phyloP scores from a whole-genome alignment of 345 rosid genomes.

The Syzygium aromaticum region DNA sequence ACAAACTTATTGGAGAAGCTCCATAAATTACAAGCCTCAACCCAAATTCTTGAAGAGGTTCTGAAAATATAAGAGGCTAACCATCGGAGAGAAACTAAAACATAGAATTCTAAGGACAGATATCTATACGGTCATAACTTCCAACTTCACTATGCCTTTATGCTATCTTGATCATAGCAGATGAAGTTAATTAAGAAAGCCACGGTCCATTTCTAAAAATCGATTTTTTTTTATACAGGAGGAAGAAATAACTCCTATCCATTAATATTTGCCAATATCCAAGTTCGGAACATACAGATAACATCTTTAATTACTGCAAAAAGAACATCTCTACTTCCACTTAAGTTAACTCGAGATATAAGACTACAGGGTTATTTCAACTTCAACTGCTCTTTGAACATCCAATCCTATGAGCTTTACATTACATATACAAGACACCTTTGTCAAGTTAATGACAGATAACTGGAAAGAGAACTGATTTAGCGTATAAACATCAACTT shows the following conservation, averaged over 20 bases:
- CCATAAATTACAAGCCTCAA: neutral
- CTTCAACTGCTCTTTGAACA: conserved; percentile 21
- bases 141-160: neutral
- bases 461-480: neutral
- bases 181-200: neutral
- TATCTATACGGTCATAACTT: neutral
- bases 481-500: conserved; percentile 7
- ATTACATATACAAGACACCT: neutral
- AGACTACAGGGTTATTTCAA: neutral
- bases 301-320: neutral
- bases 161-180: neutral
- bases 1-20: neutral
- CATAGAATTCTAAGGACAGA: neutral
- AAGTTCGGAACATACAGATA: neutral
- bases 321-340: neutral
- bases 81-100: neutral
- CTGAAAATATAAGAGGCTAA: neutral
- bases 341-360: neutral
- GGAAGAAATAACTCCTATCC: neutral
- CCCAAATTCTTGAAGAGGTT: neutral
- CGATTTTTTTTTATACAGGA: neutral
- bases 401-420: neutral
- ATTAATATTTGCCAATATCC: neutral
- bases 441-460: neutral
- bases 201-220: neutral